Conservation (phyloP, 805 yeast species). For the Wickerhamiella vanderwaltii region DNA sequence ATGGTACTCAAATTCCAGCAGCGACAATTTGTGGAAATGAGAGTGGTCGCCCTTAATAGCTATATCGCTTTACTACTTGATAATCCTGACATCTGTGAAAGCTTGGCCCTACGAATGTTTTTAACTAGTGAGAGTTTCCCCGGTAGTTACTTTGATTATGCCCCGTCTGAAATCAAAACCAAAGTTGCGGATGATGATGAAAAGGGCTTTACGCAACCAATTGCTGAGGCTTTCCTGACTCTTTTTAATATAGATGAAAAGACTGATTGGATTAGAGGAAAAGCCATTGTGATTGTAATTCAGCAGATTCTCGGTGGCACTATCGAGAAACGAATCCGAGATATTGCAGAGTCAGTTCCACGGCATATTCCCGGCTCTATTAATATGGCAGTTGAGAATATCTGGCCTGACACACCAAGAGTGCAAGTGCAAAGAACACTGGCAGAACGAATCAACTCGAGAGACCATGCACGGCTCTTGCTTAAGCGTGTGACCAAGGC, state of each 20-base stretch:
- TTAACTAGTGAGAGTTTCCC: slow-evolving; percentile 58
- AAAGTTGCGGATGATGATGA: slow-evolving; percentile 5
- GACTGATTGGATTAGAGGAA: slow-evolving; percentile 70
- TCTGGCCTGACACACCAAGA: slow-evolving; percentile 24
- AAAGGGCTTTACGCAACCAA: slow-evolving; percentile 53
- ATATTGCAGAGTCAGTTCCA: slow-evolving; percentile 28
- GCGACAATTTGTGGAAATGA: slow-evolving; percentile 47
- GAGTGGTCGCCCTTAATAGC: slow-evolving; percentile 48
- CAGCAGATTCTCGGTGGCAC: slow-evolving; percentile 85
- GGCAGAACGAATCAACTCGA: slow-evolving; percentile 33
- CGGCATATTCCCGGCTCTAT: slow-evolving; percentile 28
- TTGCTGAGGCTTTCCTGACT: slow-evolving; percentile 61
- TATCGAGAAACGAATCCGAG: slow-evolving; percentile 52
- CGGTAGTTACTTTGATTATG: slow-evolving; percentile 17
- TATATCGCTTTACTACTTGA: slow-evolving; percentile 48
- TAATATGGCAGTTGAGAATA: slow-evolving; percentile 22
- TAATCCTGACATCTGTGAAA: slow-evolving; percentile 60
- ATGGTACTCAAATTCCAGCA: slow-evolving; percentile 61
- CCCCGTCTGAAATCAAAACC: not conserved
- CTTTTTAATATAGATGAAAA: slow-evolving; percentile 54
- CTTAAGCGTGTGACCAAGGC: slow-evolving; percentile 50
- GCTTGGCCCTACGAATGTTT: slow-evolving; percentile 60
- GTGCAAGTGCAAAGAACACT: slow-evolving; percentile 9
- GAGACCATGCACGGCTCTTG: slow-evolving; percentile 41
- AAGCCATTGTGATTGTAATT: slow-evolving; percentile 66